A percentile compares a stretch with the other conserved stretches of the same genome.
Conservation (phyloP, 768 basidiomycete genomes). For the Mrakia gelida region DNA sequence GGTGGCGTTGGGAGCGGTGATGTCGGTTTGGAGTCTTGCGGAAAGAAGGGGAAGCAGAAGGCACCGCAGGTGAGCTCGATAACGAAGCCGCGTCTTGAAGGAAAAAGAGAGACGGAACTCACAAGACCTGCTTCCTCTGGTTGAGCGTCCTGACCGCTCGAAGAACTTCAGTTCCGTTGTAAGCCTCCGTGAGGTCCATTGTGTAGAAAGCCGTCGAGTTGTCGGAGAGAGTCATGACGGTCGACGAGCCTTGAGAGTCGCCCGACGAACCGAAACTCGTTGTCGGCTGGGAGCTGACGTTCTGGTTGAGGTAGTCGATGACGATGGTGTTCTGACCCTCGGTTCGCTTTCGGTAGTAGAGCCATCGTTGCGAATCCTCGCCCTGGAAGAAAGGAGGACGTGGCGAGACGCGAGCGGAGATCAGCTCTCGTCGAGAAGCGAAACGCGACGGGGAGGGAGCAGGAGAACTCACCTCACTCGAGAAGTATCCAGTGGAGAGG, state of each 20-base stretch:
- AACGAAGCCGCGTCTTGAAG: neutral
- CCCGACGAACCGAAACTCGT: slow-evolving; percentile 56
- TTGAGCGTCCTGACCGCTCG: slow-evolving; percentile 85
- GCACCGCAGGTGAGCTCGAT: neutral
- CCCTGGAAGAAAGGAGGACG: slow-evolving; percentile 30
- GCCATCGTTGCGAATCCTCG: slow-evolving; percentile 71
- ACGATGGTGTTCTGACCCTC: slow-evolving; percentile 95
- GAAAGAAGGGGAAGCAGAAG: neutral
- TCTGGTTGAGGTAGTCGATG: slow-evolving; percentile 71
- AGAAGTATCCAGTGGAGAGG: slow-evolving; percentile 69
- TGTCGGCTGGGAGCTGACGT: slow-evolving; percentile 60
- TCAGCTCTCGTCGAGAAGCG: neutral
- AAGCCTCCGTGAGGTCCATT: slow-evolving; percentile 72
- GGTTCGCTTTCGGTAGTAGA: slow-evolving; percentile 92
- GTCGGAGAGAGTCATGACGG: slow-evolving; percentile 59
- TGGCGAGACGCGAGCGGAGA: neutral
- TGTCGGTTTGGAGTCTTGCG: slow-evolving; percentile 73
- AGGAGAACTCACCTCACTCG: slow-evolving; percentile 48
- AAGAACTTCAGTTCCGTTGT: slow-evolving; percentile 56
- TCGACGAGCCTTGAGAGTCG: slow-evolving; percentile 73
- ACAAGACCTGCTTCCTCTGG: slow-evolving; percentile 73
- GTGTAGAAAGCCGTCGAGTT: slow-evolving; percentile 76
- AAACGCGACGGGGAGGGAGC: neutral
- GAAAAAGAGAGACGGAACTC: neutral
- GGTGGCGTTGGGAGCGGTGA: slow-evolving; percentile 52